Evolutionary conservation across 176 grass and related monocot genomes (phyloP), one percentile per base, ranked within the genome.

Genomic region (Ampelocalamus luodianensis): DNA sequence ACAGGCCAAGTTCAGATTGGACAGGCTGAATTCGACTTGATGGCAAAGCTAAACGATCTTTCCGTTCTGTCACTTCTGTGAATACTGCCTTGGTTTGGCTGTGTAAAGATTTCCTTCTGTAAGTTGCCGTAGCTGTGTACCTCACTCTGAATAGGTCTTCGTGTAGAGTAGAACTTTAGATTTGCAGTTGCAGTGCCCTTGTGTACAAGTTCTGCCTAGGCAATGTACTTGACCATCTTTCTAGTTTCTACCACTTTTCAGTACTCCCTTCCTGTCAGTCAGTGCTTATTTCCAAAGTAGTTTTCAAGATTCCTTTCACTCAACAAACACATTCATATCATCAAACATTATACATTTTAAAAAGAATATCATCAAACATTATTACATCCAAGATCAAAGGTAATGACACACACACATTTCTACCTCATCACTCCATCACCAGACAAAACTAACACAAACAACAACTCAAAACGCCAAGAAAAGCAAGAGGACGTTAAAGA

Each of bases 1-100:
- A 50, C 88, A 98, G 96, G 94, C 68, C 48, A 92, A 83, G 72
- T 94, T 90, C 83, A 83, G 71, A 63, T 60, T 98, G 56, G 96
- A 95, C 72, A 86, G 70, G 76, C 85, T 98, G 59, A 98, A 98
- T 77, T 95, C 96, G 10, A 91, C 88, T 0, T 97, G 85, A 97
- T 14, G 59, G 49, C 43, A 9, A 89, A 10, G 9, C 17, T 23
- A 69, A 68, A 36, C 26, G 7, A 58, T 16, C 22, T 16, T 10
- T 49, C 9, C 10, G 23, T 29, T 29, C 29, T 29, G 29, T 29
- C 29, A 29, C 29, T 42, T n/a, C 17, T 87, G 72, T 73, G 48
- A 78, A 90, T 79, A 83, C 63, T 53, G 3, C 58, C 29, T 39
- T 82, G 11, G 61, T 51, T 43, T 90, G 49, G 15, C n/a, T 42